These are phyloP conservation scores for Pichia kluyveri DNA, from an alignment of 805 yeast species.

Conservation along the genomic window DNA sequence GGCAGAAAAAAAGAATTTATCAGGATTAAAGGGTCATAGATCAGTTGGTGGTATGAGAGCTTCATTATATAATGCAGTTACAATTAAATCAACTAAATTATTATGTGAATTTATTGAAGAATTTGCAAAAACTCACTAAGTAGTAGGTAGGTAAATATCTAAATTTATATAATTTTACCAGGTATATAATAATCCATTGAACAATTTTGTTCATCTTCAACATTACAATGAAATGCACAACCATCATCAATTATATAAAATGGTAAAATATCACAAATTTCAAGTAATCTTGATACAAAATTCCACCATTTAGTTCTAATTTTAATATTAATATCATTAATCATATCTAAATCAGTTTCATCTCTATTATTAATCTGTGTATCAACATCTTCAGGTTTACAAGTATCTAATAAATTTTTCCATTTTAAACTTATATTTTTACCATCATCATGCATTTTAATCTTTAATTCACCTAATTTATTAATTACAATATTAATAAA, in stretches of 20 bases:
- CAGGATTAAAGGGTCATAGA: conserved; percentile 91
- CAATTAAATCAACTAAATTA: conserved; percentile 46
- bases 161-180: conserved; percentile 9
- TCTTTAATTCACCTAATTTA: conserved; percentile 39
- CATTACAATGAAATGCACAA: conserved; percentile 55
- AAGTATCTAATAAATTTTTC: conserved; percentile 33
- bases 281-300: conserved; percentile 51
- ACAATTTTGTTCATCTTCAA: conserved; percentile 56
- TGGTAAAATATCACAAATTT: conserved; percentile 51
- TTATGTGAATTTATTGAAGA: conserved; percentile 49
- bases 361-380: background rate
- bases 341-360: conserved; percentile 8
- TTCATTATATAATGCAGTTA: conserved; percentile 83
- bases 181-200: conserved; percentile 54
- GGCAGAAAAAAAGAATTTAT: conserved; percentile 50
- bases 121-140: conserved; percentile 44
- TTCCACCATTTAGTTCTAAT: conserved; percentile 62
- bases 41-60: conserved; percentile 97
- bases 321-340: conserved; percentile 34
- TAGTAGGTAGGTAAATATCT: too few relatives aligned
- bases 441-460: conserved; percentile 47
- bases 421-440: conserved; percentile 47
- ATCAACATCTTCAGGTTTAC: conserved; percentile 16
- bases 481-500: conserved; percentile 42
- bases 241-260: conserved; percentile 42